A percentile compares a stretch with the other conserved stretches of the same genome.
These are phyloP conservation scores for Gyromitra esculenta DNA, from an alignment of 2,329 filamentous ascomycete species.

Conservation along the genomic window DNA sequence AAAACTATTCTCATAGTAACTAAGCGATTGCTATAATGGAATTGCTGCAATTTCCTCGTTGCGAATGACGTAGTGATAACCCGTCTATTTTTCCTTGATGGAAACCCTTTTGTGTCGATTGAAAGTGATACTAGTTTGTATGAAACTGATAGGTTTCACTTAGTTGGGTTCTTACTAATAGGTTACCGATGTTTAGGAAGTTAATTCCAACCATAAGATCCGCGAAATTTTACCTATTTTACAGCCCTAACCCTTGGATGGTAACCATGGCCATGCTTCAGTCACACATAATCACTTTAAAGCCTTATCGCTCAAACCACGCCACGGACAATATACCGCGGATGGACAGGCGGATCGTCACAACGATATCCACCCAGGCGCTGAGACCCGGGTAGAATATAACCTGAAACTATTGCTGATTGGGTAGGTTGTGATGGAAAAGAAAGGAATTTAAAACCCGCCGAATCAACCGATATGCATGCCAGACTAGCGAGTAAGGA, in stretches of 20 bases:
- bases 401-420: conserved; percentile 18
- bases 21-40: neutral
- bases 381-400: conserved; percentile 28
- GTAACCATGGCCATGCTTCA: neutral
- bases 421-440: conserved; percentile 28
- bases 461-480: conserved; percentile 48
- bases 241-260: conserved; percentile 35
- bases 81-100: neutral
- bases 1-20: neutral
- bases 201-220: neutral
- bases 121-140: neutral
- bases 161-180: neutral
- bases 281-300: conserved; percentile 24
- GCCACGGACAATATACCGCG: conserved; percentile 7
- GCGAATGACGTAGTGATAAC: neutral
- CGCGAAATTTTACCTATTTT: neutral
- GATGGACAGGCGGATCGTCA: conserved; percentile 1
- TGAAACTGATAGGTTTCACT: conserved; percentile 4
- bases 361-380: conserved; percentile 17
- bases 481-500: conserved; percentile 43
- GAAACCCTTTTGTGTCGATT: neutral
- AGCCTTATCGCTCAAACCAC: conserved; percentile 18
- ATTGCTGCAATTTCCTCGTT: neutral
- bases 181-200: too few species aligned
- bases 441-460: conserved; percentile 25